phyloP scores from a whole-genome alignment of 208 protist species.

The Phytomonas sp. region DNA sequence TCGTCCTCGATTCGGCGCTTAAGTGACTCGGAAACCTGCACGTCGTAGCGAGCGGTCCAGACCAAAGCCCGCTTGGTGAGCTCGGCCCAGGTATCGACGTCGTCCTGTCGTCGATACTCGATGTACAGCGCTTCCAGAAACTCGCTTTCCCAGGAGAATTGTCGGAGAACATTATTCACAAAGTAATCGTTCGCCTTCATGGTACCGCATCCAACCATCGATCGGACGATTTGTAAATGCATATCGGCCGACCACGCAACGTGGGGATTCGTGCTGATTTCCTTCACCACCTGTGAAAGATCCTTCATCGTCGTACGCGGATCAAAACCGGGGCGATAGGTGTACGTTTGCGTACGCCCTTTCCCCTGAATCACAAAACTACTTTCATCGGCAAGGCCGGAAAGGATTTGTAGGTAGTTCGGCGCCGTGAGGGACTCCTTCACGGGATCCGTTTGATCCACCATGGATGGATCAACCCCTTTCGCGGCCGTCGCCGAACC shows the following conservation, averaged over 20 bases:
- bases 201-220: constrained; percentile 74
- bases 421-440: constrained; percentile 54
- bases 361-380: constrained; percentile 37
- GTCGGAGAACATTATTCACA: constrained; percentile 81
- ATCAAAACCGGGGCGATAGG: constrained; percentile 49
- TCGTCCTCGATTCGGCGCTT: constrained; percentile 86
- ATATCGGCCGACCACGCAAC: constrained; percentile 81
- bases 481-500: neutral
- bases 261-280: constrained; percentile 67
- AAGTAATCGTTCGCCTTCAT: constrained; percentile 89
- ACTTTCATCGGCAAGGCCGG: constrained; percentile 71
- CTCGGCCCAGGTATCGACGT: constrained; percentile 76
- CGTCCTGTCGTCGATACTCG: constrained; percentile 84
- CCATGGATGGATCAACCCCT: neutral
- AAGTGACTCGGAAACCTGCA: constrained; percentile 61
- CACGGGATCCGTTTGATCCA: constrained; percentile 9
- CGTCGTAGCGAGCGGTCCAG: constrained; percentile 84
- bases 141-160: constrained; percentile 68
- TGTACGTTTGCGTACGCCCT: constrained; percentile 23
- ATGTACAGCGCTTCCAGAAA: constrained; percentile 82
- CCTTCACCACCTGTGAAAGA: constrained; percentile 33
- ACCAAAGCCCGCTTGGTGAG: constrained; percentile 87
- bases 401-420: constrained; percentile 74
- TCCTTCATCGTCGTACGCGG: constrained; percentile 34
- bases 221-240: constrained; percentile 75